Evolutionary conservation across 768 basidiomycete genomes (phyloP).

Genomic region (Cystobasidium ongulense): DNA sequence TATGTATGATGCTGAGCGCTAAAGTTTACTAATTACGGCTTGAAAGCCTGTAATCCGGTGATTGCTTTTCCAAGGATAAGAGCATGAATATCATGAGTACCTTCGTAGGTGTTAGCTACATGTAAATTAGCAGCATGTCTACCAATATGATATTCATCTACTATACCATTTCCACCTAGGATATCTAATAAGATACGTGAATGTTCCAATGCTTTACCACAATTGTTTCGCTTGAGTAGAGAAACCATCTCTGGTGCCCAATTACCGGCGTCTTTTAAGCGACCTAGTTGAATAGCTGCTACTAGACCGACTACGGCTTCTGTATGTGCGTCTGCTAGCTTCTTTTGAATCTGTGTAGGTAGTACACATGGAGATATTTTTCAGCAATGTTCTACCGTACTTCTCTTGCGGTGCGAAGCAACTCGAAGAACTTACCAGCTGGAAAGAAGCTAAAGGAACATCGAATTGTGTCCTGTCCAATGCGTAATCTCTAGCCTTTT

Average conservation of each 20-base stretch:
- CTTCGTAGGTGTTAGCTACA: slow-evolving; percentile 49
- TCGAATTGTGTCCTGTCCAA: slow-evolving; percentile 79
- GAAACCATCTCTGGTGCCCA: slow-evolving; percentile 88
- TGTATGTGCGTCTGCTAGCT: slow-evolving; percentile 84
- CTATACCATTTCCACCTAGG: slow-evolving; percentile 83
- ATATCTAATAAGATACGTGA: slow-evolving; percentile 74
- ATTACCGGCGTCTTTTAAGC: slow-evolving; percentile 70
- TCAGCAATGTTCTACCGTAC: not conserved
- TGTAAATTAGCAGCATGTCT: slow-evolving; percentile 89
- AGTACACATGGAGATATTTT: not conserved
- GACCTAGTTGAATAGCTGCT: slow-evolving; percentile 52
- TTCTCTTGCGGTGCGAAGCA: no score
- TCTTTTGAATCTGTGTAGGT: slow-evolving; percentile 67
- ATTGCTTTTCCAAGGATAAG: slow-evolving; percentile 76
- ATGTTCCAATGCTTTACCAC: slow-evolving; percentile 82
- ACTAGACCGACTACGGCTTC: slow-evolving; percentile 54
- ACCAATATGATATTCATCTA: slow-evolving; percentile 91
- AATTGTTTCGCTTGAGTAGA: slow-evolving; percentile 89
- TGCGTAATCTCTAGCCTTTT: slow-evolving; percentile 68
- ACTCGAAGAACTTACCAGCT: slow-evolving; percentile 50
- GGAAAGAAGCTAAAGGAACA: slow-evolving; percentile 83
- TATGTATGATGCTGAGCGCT: no score
- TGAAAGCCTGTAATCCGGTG: slow-evolving; percentile 78
- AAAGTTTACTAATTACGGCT: no score
- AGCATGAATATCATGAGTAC: slow-evolving; percentile 62